Conservation (phyloP, 768 basidiomycete species). For the Cyathus striatus region DNA sequence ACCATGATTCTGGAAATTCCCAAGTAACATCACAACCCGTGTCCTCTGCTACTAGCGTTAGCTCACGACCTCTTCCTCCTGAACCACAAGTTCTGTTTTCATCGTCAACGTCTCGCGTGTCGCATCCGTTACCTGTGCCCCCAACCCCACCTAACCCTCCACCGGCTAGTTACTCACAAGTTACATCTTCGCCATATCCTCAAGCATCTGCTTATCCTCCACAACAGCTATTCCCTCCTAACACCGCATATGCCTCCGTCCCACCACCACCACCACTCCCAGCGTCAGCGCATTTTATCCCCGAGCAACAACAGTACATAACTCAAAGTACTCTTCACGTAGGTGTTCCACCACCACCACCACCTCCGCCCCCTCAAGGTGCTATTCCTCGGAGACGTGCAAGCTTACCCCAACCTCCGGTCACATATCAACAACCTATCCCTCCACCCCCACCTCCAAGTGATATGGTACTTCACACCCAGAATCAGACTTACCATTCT, state of each 20-base stretch:
- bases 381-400: constrained; percentile 33
- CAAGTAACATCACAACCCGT: constrained; percentile 25
- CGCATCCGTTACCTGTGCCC: constrained; percentile 23
- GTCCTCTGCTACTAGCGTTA: constrained; percentile 19
- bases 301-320: constrained; percentile 13
- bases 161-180: too few species aligned
- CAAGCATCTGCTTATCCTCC: constrained; percentile 22
- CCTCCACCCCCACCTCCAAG: constrained; percentile 35
- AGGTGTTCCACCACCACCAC: constrained; percentile 22
- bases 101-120: constrained; percentile 21
- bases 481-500: constrained; percentile 21
- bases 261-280: constrained; percentile 21
- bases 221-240: constrained; percentile 18
- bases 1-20: constrained; percentile 17
- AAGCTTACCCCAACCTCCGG: constrained; percentile 47
- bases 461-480: constrained; percentile 18
- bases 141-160: constrained; percentile 13
- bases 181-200: too few species aligned
- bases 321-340: constrained; percentile 7
- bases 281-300: constrained; percentile 15
- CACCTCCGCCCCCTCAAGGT: constrained; percentile 15
- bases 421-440: constrained; percentile 33
- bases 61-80: constrained; percentile 39
- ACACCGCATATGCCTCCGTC: constrained; percentile 21
- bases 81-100: constrained; percentile 37